Base-by-base conservation (phyloP, 139 green algal genomes). In the Haematococcus sp. region DNA sequence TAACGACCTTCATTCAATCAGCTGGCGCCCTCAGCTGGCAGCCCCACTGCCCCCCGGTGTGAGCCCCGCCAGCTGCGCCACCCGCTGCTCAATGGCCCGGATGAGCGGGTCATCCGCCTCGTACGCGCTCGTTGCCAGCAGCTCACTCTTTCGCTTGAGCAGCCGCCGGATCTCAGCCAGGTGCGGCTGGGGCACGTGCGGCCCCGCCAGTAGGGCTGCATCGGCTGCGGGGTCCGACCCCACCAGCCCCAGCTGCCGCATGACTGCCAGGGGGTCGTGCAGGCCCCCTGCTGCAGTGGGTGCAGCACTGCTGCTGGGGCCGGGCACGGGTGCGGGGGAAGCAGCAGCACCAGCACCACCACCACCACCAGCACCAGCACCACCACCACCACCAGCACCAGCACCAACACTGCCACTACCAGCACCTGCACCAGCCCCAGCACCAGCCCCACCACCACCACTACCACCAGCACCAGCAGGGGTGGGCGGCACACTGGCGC, bases 111-210 rank as follows among this genome's bases (percentile, higher is more conserved):
- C 80, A 22, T 49, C 54, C 32, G 34, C 33, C 2, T 44, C 49
- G 49, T 86, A 86, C 51, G 60, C 32, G 4, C 80, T 75, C 0
- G 74, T 85, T 11, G 55, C 52, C 33, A 91, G 68, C 71, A 91
- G 79, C 70, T 88, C 86, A 35, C 61, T 74, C 73, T 82, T 78
- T 34, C 87, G 81, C 4, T 68, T 67, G 9, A 85, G 74, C 54
- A 91, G 71, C n/a, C 86, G 77, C 31, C 66, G 44, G n/a, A 89
- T 43, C 76, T 91, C 82, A 4, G 30, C 51, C 56, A 58, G n/a
- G 13, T 44, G 49, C 23, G 23, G 63, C 59, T 49, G 19, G 19
- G n/a, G 64, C 33, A 43, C 54, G 40, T 65, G 64, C 60, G 73
- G 40, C 40, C 40, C 40, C 40, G 40, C 40, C 7, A 49, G 40